Evolutionary conservation across 192 early-diverging fungal species (phyloP), one percentile per base, ranked within the genome.

Genomic region (Coemansia brasiliensis): DNA sequence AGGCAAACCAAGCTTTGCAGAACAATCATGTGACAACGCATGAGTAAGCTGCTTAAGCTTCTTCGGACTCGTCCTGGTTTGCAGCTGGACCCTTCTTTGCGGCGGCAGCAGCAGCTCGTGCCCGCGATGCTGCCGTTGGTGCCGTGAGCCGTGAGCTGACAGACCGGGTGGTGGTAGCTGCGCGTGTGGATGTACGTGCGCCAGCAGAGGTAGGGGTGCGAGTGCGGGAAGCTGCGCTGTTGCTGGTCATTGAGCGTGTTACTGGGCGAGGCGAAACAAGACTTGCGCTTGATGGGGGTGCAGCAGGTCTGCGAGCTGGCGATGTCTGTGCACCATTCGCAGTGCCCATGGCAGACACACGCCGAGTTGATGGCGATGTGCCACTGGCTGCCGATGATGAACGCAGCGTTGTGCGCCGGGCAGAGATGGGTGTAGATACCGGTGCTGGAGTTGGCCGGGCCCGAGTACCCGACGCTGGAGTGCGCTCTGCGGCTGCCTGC

Each of bases 41-140:
- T 13, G 10, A 46, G 10, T 46, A 18, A 42, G 44, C 18, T 13
- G 43, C 15, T 15, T 48, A 20, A 25, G 40, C 40, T 2, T 42
- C n/a, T 20, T 42, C 40, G n/a, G 44, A 20, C 21, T 46, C 46
- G 15, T 11, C 46, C 46, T 49, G 32, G 32, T 10, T 7, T 35
- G 32, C 6, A 2, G 32, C 42, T 4, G 13, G 41, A 8, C 8
- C 48, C 55, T 61, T 69, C 51, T 58, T 58, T 20, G 59, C 67
- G 10, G 60, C 67, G 1, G 60, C 67, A 11, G 46, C 55, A 3
- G 67, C 60, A 2, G 67, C 67, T 2, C 67, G 61, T 5, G 67
- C 67, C 10, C 67, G 60, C 50, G 67, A 69, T 18, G 65, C 42
- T 20, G 65, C 65, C 21, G 65, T 67, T 2, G 65, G 45, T 32